A percentile compares a stretch with the other conserved stretches of the same genome.
Conservation (phyloP, 768 basidiomycete species). For the Xerocomus spinulosus region DNA sequence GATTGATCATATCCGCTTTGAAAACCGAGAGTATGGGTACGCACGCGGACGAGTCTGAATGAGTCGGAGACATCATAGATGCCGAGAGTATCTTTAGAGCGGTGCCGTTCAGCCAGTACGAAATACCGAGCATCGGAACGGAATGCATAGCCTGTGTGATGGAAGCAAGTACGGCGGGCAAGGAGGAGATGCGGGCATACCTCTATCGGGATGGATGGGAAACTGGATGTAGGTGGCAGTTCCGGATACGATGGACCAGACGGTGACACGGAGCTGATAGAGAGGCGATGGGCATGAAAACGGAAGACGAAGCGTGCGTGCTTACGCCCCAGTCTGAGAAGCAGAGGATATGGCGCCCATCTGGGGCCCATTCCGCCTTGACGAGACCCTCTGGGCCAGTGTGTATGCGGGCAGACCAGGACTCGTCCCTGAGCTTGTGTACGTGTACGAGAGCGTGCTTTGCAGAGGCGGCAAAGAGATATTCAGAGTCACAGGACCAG, state of each 20-base stretch:
- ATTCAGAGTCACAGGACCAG: constrained; percentile 89
- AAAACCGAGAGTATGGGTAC: constrained; percentile 1
- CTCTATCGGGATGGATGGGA: constrained; percentile 76
- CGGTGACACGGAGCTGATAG: constrained; percentile 71
- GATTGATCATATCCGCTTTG: constrained; percentile 16
- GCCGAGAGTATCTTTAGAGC: constrained; percentile 82
- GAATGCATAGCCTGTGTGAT: constrained; percentile 63
- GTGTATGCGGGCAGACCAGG: constrained; percentile 74
- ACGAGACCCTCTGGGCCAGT: constrained; percentile 79
- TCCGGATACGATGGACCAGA: constrained; percentile 79
- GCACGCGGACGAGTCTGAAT: constrained; percentile 70
- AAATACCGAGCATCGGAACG: constrained; percentile 80
- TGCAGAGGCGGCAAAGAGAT: constrained; percentile 76
- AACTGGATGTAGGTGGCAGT: constrained; percentile 80
- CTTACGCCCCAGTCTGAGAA: constrained; percentile 94
- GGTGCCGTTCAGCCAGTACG: constrained; percentile 81
- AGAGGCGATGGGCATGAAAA: constrained; percentile 2
- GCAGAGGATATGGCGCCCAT: constrained; percentile 76
- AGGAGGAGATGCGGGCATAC: constrained; percentile 32
- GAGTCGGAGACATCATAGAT: constrained; percentile 72
- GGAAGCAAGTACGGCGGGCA: not conserved
- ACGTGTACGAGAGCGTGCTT: constrained; percentile 68
- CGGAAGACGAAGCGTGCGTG: constrained; percentile 15
- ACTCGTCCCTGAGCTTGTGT: constrained; percentile 74
- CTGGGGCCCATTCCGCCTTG: constrained; percentile 88